These are phyloP conservation scores for Trichophyton verrucosum DNA, from an alignment of 2,329 filamentous ascomycete genomes.

Conservation along the genomic window DNA sequence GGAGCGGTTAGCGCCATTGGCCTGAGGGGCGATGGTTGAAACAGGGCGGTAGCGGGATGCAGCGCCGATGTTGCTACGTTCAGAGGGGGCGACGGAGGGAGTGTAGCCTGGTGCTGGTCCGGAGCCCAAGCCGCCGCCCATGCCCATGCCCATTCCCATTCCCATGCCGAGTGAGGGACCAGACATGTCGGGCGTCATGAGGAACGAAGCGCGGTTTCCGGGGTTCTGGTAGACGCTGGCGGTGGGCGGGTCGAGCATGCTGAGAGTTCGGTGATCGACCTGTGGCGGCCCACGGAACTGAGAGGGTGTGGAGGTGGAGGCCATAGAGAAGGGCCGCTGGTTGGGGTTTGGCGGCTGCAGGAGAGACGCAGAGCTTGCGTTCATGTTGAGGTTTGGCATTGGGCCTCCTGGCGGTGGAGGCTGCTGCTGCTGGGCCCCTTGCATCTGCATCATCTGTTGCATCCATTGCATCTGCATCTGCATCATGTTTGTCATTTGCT, in stretches of 20 bases:
- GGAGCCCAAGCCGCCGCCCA: not conserved
- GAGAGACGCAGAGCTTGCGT: conserved; percentile 17
- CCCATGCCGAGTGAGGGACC: conserved; percentile 12
- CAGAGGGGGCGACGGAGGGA: conserved; percentile 85
- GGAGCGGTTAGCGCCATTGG: conserved; percentile 13
- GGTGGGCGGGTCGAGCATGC: conserved; percentile 60
- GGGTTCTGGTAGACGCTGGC: conserved; percentile 23
- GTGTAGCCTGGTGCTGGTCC: conserved; percentile 46
- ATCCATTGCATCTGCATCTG: conserved; percentile 93
- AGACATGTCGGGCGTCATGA: conserved; percentile 19
- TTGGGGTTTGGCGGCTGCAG: conserved; percentile 20
- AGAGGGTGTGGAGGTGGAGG: conserved; percentile 21
- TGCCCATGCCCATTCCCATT: not conserved
- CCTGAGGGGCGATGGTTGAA: conserved; percentile 44
- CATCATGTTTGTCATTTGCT: conserved; percentile 80
- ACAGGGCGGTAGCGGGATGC: conserved; percentile 86
- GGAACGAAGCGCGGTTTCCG: conserved; percentile 24
- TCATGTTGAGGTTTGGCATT: conserved; percentile 18
- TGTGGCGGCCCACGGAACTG: conserved; percentile 18
- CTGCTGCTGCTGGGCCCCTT: conserved; percentile 33
- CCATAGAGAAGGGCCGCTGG: conserved; percentile 40
- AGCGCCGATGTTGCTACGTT: conserved; percentile 85
- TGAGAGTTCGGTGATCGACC: conserved; percentile 55
- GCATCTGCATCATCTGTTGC: conserved; percentile 55
- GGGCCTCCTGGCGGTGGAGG: not conserved